A percentile compares a stretch with the other conserved stretches of the same genome.
Conservation (phyloP, 2,329 filamentous ascomycete genomes). For the Bipolaris sorokiniana region DNA sequence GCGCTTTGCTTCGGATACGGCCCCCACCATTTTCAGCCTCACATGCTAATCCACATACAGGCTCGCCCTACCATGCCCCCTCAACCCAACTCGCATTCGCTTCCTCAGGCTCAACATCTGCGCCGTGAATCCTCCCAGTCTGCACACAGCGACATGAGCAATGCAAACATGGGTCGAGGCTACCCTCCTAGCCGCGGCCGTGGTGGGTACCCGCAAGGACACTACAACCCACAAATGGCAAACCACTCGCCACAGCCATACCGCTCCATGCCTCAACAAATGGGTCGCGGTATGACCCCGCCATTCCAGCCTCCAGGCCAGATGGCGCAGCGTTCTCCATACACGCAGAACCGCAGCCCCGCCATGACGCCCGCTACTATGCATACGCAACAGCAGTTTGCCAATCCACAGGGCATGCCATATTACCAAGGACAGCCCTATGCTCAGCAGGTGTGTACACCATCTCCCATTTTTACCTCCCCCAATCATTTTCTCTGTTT, state of each 20-base stretch:
- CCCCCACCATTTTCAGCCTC: constrained; percentile 1
- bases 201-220: constrained; percentile 54
- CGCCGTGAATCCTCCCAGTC: constrained; percentile 88
- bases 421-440: constrained; percentile 65
- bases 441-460: constrained; percentile 66
- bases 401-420: constrained; percentile 65
- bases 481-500: constrained; percentile 13
- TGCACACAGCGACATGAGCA: constrained; percentile 74
- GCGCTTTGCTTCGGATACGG: constrained; percentile 11
- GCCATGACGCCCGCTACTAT: constrained; percentile 67
- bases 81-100: constrained; percentile 41
- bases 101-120: constrained; percentile 74
- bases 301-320: constrained; percentile 57
- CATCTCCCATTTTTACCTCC: constrained; percentile 51
- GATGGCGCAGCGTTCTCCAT: constrained; percentile 64
- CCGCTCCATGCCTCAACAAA: constrained; percentile 58
- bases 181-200: constrained; percentile 54
- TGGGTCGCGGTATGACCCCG: constrained; percentile 59
- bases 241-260: constrained; percentile 60
- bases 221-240: constrained; percentile 55
- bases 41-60: constrained; percentile 53
- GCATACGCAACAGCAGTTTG: constrained; percentile 64
- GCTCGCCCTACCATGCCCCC: constrained; percentile 70
- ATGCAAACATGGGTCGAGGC: constrained; percentile 57
- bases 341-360: constrained; percentile 64